Evolutionary conservation across 116 monocot genomes (phyloP).

Genomic region (Thalassia testudinum): DNA sequence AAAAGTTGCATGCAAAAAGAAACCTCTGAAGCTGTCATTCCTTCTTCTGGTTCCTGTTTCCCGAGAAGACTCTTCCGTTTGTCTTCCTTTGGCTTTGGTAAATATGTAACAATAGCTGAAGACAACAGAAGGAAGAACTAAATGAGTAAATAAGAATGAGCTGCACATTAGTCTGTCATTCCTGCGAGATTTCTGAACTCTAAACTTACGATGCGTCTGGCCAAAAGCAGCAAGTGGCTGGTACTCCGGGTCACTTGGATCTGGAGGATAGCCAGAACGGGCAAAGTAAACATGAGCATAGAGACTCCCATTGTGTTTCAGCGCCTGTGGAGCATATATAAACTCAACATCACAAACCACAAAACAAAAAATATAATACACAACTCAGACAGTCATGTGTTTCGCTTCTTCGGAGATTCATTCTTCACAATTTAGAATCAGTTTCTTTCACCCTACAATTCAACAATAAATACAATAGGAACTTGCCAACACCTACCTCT

Average conservation of each 20-base stretch:
- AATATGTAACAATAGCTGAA: constrained; percentile 69
- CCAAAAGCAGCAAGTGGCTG: constrained; percentile 55
- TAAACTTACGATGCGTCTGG: constrained; percentile 60
- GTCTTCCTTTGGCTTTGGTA: constrained; percentile 64
- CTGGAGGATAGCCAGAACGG: constrained; percentile 73
- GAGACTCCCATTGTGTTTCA: constrained; percentile 77
- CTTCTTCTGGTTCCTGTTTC: constrained; percentile 24
- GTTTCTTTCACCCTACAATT: neutral
- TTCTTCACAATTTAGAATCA: neutral
- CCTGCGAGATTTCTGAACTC: neutral
- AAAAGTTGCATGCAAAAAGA: no score
- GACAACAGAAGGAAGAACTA: constrained; percentile 4
- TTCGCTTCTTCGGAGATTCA: neutral
- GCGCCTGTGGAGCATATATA: constrained; percentile 21
- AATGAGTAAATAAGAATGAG: no score
- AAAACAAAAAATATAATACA: neutral
- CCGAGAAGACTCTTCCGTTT: constrained; percentile 71
- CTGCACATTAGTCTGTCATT: neutral
- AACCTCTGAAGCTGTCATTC: constrained; percentile 15
- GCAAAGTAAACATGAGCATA: constrained; percentile 97
- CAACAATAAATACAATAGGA: neutral
- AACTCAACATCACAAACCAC: no score
- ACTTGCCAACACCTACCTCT: constrained; percentile 40
- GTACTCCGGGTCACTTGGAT: constrained; percentile 86
- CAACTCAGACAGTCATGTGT: neutral